Evolutionary conservation across 1,139 yeast genomes (phyloP), one percentile per base, ranked within the genome.

Genomic region (Diutina ranongensis): DNA sequence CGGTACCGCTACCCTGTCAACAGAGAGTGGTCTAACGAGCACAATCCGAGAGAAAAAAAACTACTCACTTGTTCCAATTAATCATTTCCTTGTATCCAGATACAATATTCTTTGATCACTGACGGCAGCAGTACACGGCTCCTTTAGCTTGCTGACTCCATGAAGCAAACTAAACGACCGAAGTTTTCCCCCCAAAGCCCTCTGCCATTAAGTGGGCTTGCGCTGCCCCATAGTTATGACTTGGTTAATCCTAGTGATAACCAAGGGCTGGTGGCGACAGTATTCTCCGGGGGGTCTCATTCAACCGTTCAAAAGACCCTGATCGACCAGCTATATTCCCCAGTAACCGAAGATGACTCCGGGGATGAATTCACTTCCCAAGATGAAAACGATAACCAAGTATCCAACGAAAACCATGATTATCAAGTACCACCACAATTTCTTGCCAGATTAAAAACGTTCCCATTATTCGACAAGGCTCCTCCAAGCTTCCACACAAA

Each of bases 401-500:
- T 7, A 5, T 19, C 25, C 21, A 27, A 21, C n/a, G 31, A 5
- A 12, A 16, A n/a, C 33, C 19, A 22, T 15, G 42, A 38, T 12
- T 22, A 13, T 25, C 42, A 25, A 18, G 18, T 38, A 9, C 42
- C 42, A 5, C 42, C 42, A 2, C 42, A 38, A 18, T 38, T 38
- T 25, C 22, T 38, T n/a, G 42, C 42, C 51, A 63, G 74, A 44
- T 64, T 83, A 33, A 67, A 74, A 42, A 72, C 72, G 27, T 81
- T 81, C 58, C 76, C 86, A 1, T 64, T 83, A 22, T 81, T 81
- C 63, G 71, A 68, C 49, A 70, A 72, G 46, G 89, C 89, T 0
- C 88, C 89, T 9, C 70, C 68, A 44, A 64, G 80, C 2, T 83
- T 83, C 56, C 77, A 78, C 50, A 63, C 71, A 36, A 78, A 78